Evolutionary conservation across 306 rosid genomes (phyloP).

Genomic region (Acacia confusa): DNA sequence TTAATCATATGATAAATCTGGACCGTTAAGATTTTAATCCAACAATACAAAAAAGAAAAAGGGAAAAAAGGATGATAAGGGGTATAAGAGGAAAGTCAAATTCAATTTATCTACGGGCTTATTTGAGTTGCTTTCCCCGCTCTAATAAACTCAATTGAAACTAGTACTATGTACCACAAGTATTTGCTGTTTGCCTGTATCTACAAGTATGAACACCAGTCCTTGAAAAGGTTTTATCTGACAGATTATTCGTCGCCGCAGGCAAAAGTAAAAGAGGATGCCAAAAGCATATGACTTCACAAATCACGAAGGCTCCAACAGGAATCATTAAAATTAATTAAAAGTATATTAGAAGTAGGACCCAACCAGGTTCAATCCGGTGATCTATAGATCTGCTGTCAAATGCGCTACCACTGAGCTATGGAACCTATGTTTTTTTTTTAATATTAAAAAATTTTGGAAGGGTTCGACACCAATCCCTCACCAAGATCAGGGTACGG

Average conservation of each 20-base stretch:
- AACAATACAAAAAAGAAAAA: no score
- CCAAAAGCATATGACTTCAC: neutral
- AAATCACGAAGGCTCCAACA: no score
- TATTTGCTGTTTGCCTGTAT: neutral
- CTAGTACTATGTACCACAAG: neutral
- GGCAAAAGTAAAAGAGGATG: neutral
- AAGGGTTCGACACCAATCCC: no score
- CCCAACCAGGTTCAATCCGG: constrained; percentile 46
- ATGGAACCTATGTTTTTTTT: constrained; percentile 30
- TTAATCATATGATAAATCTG: no score
- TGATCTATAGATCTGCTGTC: constrained; percentile 57
- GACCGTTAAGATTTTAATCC: no score
- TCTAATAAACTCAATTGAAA: neutral
- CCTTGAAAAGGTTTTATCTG: neutral
- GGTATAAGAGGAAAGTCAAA: no score
- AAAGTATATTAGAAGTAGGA: neutral
- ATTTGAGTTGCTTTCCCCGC: no score
- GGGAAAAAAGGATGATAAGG: no score
- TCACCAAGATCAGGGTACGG: no score
- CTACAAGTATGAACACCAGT: neutral
- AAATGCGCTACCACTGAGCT: constrained; percentile 63
- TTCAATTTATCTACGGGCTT: no score
- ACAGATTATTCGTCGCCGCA: neutral
- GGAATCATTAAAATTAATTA: no score
- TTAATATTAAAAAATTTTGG: no score